Percentiles rank a stretch among this genome's conserved stretches.
phyloP scores from a whole-genome alignment of 495 filamentous ascomycete genomes.

The Alectoria sarmentosa region DNA sequence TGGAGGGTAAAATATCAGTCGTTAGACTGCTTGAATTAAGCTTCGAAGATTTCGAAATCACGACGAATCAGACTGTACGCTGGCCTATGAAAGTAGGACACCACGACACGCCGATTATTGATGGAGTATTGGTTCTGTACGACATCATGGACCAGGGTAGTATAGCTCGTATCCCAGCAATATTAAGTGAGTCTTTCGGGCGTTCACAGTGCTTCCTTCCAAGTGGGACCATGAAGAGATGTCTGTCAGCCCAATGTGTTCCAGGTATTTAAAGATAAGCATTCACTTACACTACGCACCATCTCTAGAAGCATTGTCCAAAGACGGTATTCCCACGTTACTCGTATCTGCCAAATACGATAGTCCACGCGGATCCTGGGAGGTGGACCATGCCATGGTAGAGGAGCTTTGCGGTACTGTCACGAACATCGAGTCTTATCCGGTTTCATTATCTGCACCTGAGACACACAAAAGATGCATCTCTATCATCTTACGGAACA shows the following conservation, averaged over 20 bases:
- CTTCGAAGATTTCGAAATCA: constrained; percentile 59
- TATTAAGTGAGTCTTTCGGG: constrained; percentile 56
- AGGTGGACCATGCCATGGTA: constrained; percentile 53
- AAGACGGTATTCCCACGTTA: constrained; percentile 60
- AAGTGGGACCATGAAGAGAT: background rate
- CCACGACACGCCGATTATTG: constrained; percentile 60
- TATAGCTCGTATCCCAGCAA: constrained; percentile 56
- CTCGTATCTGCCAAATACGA: constrained; percentile 86
- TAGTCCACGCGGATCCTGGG: constrained; percentile 49
- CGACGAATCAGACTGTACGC: constrained; percentile 56
- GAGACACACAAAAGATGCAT: constrained; percentile 74
- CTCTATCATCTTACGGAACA: constrained; percentile 62
- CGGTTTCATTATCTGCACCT: constrained; percentile 61
- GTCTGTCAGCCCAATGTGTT: background rate
- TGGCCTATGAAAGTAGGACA: constrained; percentile 73
- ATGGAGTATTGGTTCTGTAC: constrained; percentile 79
- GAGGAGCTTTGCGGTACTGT: constrained; percentile 49
- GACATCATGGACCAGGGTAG: constrained; percentile 72
- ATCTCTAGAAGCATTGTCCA: constrained; percentile 57
- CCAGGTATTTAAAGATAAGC: background rate
- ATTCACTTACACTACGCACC: constrained; percentile 19
- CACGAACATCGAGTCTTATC: constrained; percentile 60
- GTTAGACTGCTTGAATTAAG: constrained; percentile 77
- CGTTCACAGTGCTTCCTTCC: background rate
- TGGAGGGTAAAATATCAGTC: constrained; percentile 69